phyloP scores from a whole-genome alignment of 345 rosid genomes.

The Ceriops tagal region DNA sequence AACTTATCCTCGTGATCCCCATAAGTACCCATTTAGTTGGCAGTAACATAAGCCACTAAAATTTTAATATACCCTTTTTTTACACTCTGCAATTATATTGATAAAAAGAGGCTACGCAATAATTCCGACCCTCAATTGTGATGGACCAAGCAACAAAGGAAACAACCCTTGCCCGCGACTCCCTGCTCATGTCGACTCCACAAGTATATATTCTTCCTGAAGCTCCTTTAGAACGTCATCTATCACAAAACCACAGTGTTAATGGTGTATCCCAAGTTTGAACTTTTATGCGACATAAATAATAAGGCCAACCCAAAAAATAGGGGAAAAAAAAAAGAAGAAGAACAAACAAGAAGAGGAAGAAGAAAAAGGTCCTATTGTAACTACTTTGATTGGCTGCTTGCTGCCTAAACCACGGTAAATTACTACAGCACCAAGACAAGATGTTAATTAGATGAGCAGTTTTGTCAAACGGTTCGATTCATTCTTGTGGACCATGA shows the following conservation, averaged over 20 bases:
- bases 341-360: no score
- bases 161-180: neutral
- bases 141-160: neutral
- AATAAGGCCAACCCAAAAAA: no score
- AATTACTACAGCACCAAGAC: neutral
- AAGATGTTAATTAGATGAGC: neutral
- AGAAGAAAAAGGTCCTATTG: neutral
- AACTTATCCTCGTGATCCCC: no score
- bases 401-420: neutral
- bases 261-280: neutral
- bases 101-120: no score
- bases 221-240: neutral
- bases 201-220: no score
- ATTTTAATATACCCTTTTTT: no score
- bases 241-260: neutral
- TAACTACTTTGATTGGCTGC: neutral
- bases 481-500: constrained; percentile 14
- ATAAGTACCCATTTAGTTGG: no score
- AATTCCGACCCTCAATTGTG: neutral
- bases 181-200: no score
- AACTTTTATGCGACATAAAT: neutral
- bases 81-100: no score
- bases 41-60: no score
- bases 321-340: no score
- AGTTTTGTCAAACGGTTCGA: neutral